Evolutionary conservation across 352 stramenopile species (phyloP).

Genomic region (Phytophthora europaea): DNA sequence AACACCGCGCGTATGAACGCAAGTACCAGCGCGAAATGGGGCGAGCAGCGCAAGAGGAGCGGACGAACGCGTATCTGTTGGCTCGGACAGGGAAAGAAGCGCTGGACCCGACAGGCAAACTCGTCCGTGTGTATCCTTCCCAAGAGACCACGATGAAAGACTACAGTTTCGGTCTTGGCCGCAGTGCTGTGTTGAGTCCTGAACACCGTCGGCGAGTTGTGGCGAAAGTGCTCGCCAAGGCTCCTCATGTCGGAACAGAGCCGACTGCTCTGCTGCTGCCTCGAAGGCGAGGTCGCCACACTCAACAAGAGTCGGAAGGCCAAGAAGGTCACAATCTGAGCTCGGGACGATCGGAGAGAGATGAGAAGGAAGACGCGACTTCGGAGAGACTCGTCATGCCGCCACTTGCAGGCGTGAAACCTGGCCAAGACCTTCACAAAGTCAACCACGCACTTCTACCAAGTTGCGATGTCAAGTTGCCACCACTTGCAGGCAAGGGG

Average conservation of each 20-base stretch:
- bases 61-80: conserved; percentile 66
- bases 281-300: background rate
- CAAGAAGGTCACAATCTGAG: background rate
- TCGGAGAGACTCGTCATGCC: conserved; percentile 23
- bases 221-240: conserved; percentile 56
- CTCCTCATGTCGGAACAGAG: conserved; percentile 35
- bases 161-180: conserved; percentile 74
- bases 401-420: conserved; percentile 22
- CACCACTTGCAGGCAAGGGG: conserved; percentile 12
- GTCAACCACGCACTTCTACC: conserved; percentile 45
- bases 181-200: conserved; percentile 50
- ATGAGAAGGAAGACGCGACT: conserved; percentile 9
- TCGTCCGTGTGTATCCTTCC: conserved; percentile 71
- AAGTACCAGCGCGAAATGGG: conserved; percentile 86
- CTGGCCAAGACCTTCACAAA: conserved; percentile 40
- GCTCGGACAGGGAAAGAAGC: conserved; percentile 65
- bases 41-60: conserved; percentile 53
- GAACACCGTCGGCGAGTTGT: conserved; percentile 56
- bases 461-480: conserved; percentile 28
- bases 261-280: conserved; percentile 43
- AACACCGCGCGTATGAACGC: conserved; percentile 59
- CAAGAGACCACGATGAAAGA: conserved; percentile 83
- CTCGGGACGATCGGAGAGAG: conserved; percentile 18
- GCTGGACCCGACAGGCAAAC: conserved; percentile 70
- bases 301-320: conserved; percentile 12